phyloP scores from a whole-genome alignment of 2,329 filamentous ascomycete genomes.

The Fusarium sp. region DNA sequence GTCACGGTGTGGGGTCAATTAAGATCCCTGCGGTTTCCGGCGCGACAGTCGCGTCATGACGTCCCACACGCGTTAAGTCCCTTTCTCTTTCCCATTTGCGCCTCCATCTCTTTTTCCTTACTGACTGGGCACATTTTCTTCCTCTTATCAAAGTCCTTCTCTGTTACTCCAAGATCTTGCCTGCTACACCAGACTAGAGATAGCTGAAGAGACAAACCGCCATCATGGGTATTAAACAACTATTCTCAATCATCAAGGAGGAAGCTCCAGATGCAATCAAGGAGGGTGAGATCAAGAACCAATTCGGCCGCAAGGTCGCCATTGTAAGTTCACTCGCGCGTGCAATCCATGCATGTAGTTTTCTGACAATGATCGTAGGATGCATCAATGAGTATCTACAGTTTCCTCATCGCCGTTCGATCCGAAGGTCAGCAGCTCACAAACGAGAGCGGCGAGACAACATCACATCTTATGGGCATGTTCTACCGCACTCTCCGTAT shows the following conservation, averaged over 20 bases:
- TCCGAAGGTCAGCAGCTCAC: slow-evolving; percentile 97
- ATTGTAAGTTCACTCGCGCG: slow-evolving; percentile 74
- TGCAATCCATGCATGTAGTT: background rate
- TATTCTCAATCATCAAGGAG: slow-evolving; percentile 87
- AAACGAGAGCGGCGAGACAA: slow-evolving; percentile 95
- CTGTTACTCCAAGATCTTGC: background rate
- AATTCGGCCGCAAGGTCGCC: slow-evolving; percentile 97
- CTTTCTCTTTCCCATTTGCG: slow-evolving; percentile 30
- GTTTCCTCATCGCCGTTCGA: slow-evolving; percentile 96
- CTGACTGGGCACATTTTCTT: background rate
- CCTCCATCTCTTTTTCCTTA: slow-evolving; percentile 11
- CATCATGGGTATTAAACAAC: slow-evolving; percentile 76
- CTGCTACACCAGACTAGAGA: background rate
- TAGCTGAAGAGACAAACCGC: slow-evolving; percentile 25
- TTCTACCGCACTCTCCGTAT: slow-evolving; percentile 99
- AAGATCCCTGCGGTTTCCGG: slow-evolving; percentile 47
- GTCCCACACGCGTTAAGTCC: slow-evolving; percentile 44
- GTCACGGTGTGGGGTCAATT: slow-evolving; percentile 49
- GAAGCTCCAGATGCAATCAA: slow-evolving; percentile 97
- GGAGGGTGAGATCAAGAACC: slow-evolving; percentile 97
- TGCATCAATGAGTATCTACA: slow-evolving; percentile 97
- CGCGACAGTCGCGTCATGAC: slow-evolving; percentile 52
- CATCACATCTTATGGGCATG: slow-evolving; percentile 98
- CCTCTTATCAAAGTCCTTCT: background rate
- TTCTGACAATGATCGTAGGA: slow-evolving; percentile 50